Base-by-base conservation (phyloP, 192 early-diverging fungal species). In the Umbelopsis isabellina region DNA sequence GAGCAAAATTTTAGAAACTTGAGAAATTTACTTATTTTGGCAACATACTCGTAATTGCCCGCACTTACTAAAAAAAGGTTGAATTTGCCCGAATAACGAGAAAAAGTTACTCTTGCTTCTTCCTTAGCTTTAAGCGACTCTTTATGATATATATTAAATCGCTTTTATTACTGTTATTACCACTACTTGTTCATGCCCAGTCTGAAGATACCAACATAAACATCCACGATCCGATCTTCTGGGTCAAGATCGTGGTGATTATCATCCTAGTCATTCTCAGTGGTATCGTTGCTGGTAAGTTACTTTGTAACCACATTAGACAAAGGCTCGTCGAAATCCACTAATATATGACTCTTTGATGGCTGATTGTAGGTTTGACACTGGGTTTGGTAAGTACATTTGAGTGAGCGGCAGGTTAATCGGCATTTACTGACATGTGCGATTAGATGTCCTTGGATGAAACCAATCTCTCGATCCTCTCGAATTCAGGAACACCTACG, bases 391-490 rank as follows among this genome's bases (percentile, higher is more conserved):
- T 81, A 78, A 30, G 18, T 46, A 64, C 8, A 30, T 18, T 13
- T 3, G n/a, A n/a, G 18, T 8, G 44, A 49, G 37, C n/a, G 15
- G 20, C 44, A 22, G 6, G 27, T 27, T 61, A 13, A 66, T 20
- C 20, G 27, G 44, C 21, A 30, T 23, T 25, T 76, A 23, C 30
- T 58, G 15, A 27, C 44, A 15, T 41, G 35, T 20, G 5, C 52
- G 47, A 22, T 13, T 76, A 91, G 66, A 92, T 93, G 90, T 91
- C 89, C n/a, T 77, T 94, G 53, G 96, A 98, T 76, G 86, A 86
- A 72, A 89, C 86, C 22, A 92, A 92, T 68, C 70, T 92, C 48
- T 77, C 85, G 33, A 94, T 98, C 69, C 82, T 98, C n/a, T 87
- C 89, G 44, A 83, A 80, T 3, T 94, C 93, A 21, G 96, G 95